phyloP scores from a whole-genome alignment of 768 basidiomycete species.

The Lactarius vividus region DNA sequence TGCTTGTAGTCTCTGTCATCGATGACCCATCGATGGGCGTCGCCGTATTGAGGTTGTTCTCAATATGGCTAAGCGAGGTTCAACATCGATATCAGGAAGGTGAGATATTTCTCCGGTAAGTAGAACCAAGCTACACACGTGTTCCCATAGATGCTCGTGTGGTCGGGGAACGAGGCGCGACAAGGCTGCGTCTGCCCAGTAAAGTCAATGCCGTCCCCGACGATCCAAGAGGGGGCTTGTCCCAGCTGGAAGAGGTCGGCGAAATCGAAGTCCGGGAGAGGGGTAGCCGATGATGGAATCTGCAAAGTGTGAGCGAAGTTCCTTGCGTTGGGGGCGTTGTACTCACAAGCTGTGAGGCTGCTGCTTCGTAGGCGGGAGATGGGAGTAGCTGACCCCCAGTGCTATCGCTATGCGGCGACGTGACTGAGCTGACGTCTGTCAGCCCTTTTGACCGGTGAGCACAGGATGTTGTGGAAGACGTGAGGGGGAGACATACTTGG shows the following conservation, averaged over 20 bases:
- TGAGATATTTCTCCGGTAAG: neutral
- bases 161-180: neutral
- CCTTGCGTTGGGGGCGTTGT: neutral
- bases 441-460: neutral
- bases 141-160: neutral
- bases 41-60: neutral
- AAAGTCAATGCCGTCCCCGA: neutral
- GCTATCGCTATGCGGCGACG: neutral
- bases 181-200: neutral
- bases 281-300: neutral
- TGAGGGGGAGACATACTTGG: neutral
- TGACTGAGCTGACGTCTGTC: neutral
- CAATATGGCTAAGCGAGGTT: neutral
- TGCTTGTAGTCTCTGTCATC: neutral
- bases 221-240: neutral
- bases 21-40: neutral
- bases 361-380: neutral
- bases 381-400: neutral
- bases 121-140: neutral
- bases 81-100: neutral
- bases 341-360: neutral
- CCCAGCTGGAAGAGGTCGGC: neutral
- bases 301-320: neutral
- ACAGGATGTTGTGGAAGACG: neutral
- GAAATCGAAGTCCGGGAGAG: neutral